Evolutionary conservation across 2,329 filamentous ascomycete genomes (phyloP), one percentile per base, ranked within the genome.

Genomic region (Sporothrix inflata): DNA sequence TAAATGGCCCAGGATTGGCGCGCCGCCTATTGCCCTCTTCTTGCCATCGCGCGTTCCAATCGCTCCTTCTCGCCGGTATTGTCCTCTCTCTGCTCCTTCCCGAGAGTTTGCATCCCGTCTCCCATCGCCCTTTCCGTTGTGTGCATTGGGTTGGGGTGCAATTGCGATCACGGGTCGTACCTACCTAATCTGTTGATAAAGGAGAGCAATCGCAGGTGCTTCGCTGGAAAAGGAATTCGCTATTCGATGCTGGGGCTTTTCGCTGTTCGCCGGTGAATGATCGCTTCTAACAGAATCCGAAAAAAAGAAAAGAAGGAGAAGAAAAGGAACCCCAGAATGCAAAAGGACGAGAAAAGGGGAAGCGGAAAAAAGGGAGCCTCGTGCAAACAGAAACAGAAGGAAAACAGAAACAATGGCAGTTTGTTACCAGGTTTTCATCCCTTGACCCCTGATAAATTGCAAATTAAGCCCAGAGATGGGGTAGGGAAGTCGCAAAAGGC

Each of bases 361-460:
- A 30, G 40, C 12, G 11, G 11, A 55, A 38, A 57, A 16, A n/a
- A 42, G 30, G 42, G 30, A 45, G n/a, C 49, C 14, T 60, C 53
- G 49, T 45, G 67, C n/a, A 69, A 45, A 16, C 21, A 57, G 60
- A 45, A 19, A 45, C 60, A 55, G 16, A 61, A 21, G 9, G 7
- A 40, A 49, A 34, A n/a, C 57, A 63, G 66, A 55, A 68, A 68
- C 66, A 69, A 55, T 53, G 57, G 42, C 55, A 21, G 14, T 63
- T 51, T 67, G 61, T 34, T 53, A 61, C 51, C 60, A 51, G 63
- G 70, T 68, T 71, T 40, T 34, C 42, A 51, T 57, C 51, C 40
- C 65, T 69, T 63, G 42, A 67, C 71, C 66, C 66, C 65, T 72
- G 70, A 61, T 69, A n/a, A 67, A 38, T 34, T n/a, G 63, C 51